A percentile compares a stretch with the other conserved stretches of the same genome.
These are phyloP conservation scores for Phytophthora hybrid DNA, from an alignment of 352 stramenopile genomes.

Conservation along the genomic window DNA sequence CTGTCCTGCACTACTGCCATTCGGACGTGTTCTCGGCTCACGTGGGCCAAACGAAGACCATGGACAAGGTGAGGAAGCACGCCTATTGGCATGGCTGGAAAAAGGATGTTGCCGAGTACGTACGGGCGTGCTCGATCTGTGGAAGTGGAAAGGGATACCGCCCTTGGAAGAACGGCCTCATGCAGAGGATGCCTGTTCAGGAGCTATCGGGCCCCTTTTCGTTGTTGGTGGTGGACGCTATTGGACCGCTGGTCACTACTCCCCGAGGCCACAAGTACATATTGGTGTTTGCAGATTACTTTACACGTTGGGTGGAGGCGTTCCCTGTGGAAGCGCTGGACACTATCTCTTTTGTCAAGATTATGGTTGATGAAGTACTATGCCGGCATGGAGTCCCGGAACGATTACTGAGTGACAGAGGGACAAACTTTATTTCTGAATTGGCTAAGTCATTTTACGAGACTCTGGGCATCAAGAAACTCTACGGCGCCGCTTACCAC, in stretches of 20 bases:
- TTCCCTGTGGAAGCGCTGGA: not conserved
- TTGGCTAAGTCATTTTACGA: constrained; percentile 9
- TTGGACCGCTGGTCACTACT: not conserved
- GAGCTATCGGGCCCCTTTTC: not conserved
- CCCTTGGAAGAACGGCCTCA: not conserved
- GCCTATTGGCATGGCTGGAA: not conserved
- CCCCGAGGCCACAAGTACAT: not conserved
- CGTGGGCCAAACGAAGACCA: constrained; percentile 1
- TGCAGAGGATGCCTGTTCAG: constrained; percentile 2
- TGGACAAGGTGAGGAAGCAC: constrained; percentile 5
- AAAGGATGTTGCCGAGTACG: not conserved
- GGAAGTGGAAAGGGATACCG: not conserved
- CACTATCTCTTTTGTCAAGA: not conserved
- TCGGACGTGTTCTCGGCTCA: constrained; percentile 1
- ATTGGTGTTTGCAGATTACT: too few relatives aligned
- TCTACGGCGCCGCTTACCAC: not conserved
- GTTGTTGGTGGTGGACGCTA: not conserved
- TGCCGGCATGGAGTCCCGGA: not conserved
- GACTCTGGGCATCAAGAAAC: constrained; percentile 3
- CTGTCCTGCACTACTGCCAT: constrained; percentile 19
- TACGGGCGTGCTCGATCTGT: not conserved
- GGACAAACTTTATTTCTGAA: not conserved
- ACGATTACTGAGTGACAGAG: constrained; percentile 7
- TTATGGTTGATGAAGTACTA: constrained; percentile 1
- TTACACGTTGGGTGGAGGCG: not conserved